phyloP scores from a whole-genome alignment of 345 rosid species.

The Excoecaria cochinchinensis region DNA sequence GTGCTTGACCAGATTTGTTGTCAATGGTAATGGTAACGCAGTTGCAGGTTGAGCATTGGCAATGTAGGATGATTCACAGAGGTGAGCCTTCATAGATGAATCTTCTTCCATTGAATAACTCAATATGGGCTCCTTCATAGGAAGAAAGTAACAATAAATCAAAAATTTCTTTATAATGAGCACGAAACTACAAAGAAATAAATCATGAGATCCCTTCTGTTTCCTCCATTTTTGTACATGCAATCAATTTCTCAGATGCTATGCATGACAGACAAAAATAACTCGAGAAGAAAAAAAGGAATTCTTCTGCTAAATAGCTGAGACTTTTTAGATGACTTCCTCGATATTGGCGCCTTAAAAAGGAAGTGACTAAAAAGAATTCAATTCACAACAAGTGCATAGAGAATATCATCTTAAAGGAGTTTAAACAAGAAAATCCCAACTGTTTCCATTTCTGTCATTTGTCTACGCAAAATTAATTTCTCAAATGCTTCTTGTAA shows the following conservation, averaged over 20 bases:
- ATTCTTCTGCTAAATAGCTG: neutral
- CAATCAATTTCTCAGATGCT: no score
- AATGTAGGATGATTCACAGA: slow-evolving; percentile 32
- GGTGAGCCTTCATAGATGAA: slow-evolving; percentile 26
- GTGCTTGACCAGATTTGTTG: slow-evolving; percentile 38
- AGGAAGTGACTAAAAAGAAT: neutral
- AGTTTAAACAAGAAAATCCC: no score
- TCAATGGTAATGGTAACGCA: slow-evolving; percentile 23
- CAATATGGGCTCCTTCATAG: slow-evolving; percentile 10
- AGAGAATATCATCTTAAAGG: neutral
- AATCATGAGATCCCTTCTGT: no score
- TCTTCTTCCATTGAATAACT: slow-evolving; percentile 42
- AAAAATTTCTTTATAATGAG: no score
- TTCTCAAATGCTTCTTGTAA: neutral
- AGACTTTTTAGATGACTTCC: slow-evolving; percentile 34
- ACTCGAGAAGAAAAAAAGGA: no score
- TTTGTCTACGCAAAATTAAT: no score
- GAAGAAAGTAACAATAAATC: neutral
- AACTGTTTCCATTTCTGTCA: no score
- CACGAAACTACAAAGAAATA: no score
- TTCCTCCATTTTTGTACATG: no score
- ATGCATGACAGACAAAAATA: no score
- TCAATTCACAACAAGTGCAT: neutral
- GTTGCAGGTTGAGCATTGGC: slow-evolving; percentile 24
- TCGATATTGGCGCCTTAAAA: slow-evolving; percentile 38